Evolutionary conservation across 2,329 filamentous ascomycete species (phyloP).

Genomic region (Botrytis squamosa): DNA sequence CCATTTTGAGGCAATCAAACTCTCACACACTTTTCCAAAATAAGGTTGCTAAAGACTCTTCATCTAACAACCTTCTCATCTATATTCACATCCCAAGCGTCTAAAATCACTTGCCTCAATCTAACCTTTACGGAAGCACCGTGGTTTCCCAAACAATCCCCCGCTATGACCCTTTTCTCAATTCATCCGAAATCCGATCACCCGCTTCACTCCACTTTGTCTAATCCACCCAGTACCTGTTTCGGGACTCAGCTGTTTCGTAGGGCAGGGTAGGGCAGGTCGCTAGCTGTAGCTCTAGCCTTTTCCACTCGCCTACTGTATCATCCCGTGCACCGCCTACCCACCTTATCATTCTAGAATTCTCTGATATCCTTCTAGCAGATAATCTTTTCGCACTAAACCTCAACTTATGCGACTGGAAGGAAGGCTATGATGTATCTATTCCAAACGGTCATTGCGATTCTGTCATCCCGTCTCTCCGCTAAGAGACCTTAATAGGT

Average conservation of each 20-base stretch:
- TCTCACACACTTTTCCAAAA: conserved; percentile 2
- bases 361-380: conserved; percentile 5
- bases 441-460: conserved; percentile 7
- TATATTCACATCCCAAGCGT: background rate
- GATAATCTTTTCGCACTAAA: background rate
- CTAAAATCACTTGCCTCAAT: background rate
- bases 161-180: conserved; percentile 9
- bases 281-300: background rate
- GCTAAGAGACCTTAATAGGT: background rate
- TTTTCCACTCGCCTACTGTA: background rate
- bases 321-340: conserved; percentile 2
- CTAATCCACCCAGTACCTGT: conserved; percentile 11
- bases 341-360: conserved; percentile 4
- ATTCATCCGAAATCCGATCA: conserved; percentile 17
- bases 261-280: conserved; percentile 14
- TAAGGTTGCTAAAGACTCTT: background rate
- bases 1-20: conserved; percentile 2
- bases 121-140: background rate
- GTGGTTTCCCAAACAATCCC: background rate
- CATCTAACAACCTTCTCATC: background rate
- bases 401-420: background rate
- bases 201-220: conserved; percentile 6
- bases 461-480: conserved; percentile 2
- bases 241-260: conserved; percentile 13
- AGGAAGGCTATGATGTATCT: conserved; percentile 4